Evolutionary conservation across 192 early-diverging fungal genomes (phyloP).

Genomic region (Podochytrium sp.): DNA sequence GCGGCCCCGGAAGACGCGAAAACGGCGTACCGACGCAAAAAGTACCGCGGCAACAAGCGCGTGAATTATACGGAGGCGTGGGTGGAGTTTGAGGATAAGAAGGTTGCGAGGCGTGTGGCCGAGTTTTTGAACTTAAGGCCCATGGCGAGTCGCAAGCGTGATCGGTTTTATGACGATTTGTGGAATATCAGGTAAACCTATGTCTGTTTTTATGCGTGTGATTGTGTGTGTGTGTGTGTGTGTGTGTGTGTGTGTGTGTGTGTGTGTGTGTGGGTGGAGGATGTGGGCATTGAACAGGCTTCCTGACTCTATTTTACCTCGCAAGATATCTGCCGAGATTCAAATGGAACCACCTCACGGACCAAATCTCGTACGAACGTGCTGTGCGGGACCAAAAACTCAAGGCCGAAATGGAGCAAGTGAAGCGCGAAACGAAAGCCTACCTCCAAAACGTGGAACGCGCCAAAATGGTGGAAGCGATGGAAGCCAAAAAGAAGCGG

Average conservation of each 20-base stretch:
- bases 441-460: constrained; percentile 87
- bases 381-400: constrained; percentile 77
- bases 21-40: constrained; percentile 76
- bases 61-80: constrained; percentile 93
- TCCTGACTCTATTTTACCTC: too few relatives aligned
- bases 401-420: constrained; percentile 80
- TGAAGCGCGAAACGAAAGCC: constrained; percentile 82
- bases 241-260: too few relatives aligned
- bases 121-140: constrained; percentile 76
- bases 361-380: constrained; percentile 79
- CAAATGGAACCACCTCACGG: constrained; percentile 95
- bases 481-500: constrained; percentile 69
- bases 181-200: constrained; percentile 83
- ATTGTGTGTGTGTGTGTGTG: too few relatives aligned
- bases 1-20: constrained; percentile 84
- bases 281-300: too few relatives aligned
- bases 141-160: constrained; percentile 87
- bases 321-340: constrained; percentile 89
- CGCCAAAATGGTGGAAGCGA: constrained; percentile 83
- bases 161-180: constrained; percentile 88
- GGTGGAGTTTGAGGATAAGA: constrained; percentile 96
- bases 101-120: constrained; percentile 79
- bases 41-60: constrained; percentile 83
- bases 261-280: too few relatives aligned
- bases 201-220: too few relatives aligned